A percentile compares a stretch with the other conserved stretches of the same genome.
phyloP scores from a whole-genome alignment of 768 basidiomycete species.

The Agrocybe praecox region DNA sequence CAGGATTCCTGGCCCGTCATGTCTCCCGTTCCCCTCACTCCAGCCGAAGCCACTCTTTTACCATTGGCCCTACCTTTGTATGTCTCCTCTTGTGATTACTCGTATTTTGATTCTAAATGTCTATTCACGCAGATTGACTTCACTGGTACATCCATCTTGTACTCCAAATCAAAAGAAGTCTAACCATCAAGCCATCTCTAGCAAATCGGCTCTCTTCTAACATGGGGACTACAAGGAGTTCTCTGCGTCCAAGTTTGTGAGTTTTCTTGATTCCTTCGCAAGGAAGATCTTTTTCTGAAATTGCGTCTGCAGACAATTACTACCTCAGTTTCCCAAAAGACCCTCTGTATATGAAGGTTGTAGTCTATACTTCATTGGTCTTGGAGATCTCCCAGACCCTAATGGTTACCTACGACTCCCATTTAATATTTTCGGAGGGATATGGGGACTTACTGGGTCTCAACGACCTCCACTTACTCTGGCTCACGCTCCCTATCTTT shows the following conservation, averaged over 20 bases:
- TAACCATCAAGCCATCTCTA: background rate
- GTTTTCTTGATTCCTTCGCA: background rate
- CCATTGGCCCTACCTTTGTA: slow-evolving; percentile 9
- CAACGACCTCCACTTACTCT: slow-evolving; percentile 25
- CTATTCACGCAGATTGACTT: slow-evolving; percentile 7
- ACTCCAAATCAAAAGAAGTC: background rate
- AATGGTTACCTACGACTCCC: slow-evolving; percentile 27
- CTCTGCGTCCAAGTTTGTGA: slow-evolving; percentile 35
- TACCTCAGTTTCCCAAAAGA: slow-evolving; percentile 33
- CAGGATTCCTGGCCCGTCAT: slow-evolving; percentile 3
- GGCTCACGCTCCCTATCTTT: slow-evolving; percentile 30
- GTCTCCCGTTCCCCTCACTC: slow-evolving; percentile 6
- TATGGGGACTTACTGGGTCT: slow-evolving; percentile 26
- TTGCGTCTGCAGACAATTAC: slow-evolving; percentile 26
- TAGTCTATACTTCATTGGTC: slow-evolving; percentile 25
- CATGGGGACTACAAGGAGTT: slow-evolving; percentile 30
- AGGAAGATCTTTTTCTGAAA: background rate
- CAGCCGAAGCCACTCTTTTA: slow-evolving; percentile 6
- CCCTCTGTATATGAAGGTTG: slow-evolving; percentile 21
- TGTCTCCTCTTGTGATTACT: background rate
- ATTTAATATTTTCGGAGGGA: slow-evolving; percentile 24
- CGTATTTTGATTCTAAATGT: background rate
- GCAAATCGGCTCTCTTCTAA: slow-evolving; percentile 28
- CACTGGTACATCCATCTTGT: slow-evolving; percentile 7
- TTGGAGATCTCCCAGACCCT: slow-evolving; percentile 31